Conservation (phyloP, 257 asterid species). For the Solanum chaucha region DNA sequence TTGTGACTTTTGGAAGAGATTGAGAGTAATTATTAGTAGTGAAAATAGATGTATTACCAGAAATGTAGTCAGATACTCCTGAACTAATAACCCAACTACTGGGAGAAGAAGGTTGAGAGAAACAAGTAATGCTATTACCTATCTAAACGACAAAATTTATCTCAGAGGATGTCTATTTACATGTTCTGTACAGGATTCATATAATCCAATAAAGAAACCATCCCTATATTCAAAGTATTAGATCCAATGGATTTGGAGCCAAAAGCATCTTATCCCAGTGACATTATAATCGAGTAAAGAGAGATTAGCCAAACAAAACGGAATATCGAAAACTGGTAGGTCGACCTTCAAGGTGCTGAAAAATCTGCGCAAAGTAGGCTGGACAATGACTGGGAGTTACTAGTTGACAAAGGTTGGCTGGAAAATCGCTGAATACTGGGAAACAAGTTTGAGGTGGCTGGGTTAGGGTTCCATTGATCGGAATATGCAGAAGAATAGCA, state of each 20-base stretch:
- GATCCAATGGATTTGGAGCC: not conserved
- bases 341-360: not conserved
- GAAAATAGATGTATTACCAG: not conserved
- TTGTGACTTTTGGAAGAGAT: not conserved
- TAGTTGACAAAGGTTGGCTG: not conserved
- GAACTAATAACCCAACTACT: not conserved
- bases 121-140: not conserved
- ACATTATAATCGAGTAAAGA: not conserved
- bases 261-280: not conserved
- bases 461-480: not conserved
- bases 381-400: not conserved
- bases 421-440: not conserved
- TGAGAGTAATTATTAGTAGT: not conserved
- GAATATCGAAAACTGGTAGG: not conserved
- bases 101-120: not conserved
- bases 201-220: not conserved
- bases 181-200: not conserved
- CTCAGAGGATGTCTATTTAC: not conserved
- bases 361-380: not conserved
- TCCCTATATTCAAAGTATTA: not conserved
- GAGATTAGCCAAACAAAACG: not conserved
- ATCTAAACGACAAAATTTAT: not conserved
- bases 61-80: not conserved
- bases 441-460: not conserved
- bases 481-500: not conserved